These are phyloP conservation scores for Leishmania aethiopica DNA, from an alignment of 208 protist species.

Conservation along the genomic window DNA sequence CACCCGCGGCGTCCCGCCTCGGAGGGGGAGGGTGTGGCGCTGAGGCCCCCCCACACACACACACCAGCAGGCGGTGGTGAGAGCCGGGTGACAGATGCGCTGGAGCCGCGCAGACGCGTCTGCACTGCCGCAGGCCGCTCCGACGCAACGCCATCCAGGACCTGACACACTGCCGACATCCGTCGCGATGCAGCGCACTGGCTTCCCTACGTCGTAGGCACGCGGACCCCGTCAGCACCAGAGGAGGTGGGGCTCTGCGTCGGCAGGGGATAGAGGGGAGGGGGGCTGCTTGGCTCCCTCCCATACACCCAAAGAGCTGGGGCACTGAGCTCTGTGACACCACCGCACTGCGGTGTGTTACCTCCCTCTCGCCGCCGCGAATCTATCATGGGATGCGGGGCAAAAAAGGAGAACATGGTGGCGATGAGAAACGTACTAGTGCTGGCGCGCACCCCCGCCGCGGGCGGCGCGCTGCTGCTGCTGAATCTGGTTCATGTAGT, in stretches of 20 bases:
- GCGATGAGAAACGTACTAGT: background rate
- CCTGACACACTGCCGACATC: background rate
- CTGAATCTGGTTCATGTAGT: slow-evolving; percentile 50
- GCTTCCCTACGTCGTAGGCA: background rate
- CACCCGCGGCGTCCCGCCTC: no score
- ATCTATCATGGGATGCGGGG: background rate
- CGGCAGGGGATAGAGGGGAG: background rate
- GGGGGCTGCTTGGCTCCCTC: background rate
- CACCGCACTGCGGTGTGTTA: background rate
- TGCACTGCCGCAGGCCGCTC: background rate
- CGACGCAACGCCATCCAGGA: background rate
- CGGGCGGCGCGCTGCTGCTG: slow-evolving; percentile 35
- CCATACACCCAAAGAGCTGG: background rate
- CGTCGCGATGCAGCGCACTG: background rate
- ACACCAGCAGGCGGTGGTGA: background rate
- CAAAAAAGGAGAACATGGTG: background rate
- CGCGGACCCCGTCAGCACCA: background rate
- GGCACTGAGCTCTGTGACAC: background rate
- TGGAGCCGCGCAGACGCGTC: background rate
- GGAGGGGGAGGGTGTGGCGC: no score
- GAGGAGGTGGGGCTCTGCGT: background rate
- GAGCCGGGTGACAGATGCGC: background rate
- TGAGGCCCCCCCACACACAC: background rate
- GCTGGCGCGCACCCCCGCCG: background rate
- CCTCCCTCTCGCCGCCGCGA: background rate